Base-by-base conservation (phyloP, 768 basidiomycete genomes). In the Cyclocybe aegerita region DNA sequence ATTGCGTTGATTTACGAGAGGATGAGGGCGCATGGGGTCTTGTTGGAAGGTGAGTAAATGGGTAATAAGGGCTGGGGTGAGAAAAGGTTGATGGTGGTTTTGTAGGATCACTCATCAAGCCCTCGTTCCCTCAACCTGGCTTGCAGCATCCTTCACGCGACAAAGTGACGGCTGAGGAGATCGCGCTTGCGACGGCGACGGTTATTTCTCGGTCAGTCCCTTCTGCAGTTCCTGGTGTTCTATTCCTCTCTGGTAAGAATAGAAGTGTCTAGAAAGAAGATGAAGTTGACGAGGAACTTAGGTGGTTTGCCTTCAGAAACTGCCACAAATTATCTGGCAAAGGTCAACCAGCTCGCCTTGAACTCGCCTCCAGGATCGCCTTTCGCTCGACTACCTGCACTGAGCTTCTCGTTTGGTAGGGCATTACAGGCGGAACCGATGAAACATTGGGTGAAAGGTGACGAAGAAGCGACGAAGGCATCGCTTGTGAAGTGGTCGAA, bases 71-170 rank as follows among this genome's bases (percentile, higher is more conserved):
- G 14, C 31, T 33, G 39, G 35, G 35, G 3, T 4, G 10, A 42
- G n/a, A n/a, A 44, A 32, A 23, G 37, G 15, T 41, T 39, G 44
- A 48, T 46, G n/a, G 38, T 34, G 35, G 12, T 17, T 29, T 6
- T 36, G 30, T 39, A 79, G 78, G 77, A 15, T 71, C 76, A 4
- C 66, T 80, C 38, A 73, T 81, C 53, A 80, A 80, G 48, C 76
- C 76, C 4, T 79, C 76, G 1, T 80, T 79, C 65, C 70, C 78
- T 29, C 77, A 80, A 55, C 74, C 78, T 11, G 75, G 78, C 7
- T 56, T 74, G 15, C 70, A 76, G 52, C 68, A 75, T 45, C 65
- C 70, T 1, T 72, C 71, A 12, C 69, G 74, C 33, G 57, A 54
- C 7, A 67, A 53, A 23, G 66, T 66, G 1, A 70, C 71, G 12